Conservation (phyloP, 2,329 filamentous ascomycete species). For the Diplocarpon mali region DNA sequence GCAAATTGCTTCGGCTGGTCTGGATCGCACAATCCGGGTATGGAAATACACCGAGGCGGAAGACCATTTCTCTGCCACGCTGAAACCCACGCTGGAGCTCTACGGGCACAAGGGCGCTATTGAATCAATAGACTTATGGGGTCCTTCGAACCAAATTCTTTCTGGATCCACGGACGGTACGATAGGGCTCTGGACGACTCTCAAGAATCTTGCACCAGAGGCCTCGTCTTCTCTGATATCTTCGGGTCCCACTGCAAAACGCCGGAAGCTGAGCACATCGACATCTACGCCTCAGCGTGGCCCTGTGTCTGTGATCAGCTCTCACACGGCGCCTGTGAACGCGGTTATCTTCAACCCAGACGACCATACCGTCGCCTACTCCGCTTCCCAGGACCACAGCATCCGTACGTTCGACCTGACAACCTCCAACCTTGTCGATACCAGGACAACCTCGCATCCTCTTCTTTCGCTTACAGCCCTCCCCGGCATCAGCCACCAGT, state of each 20-base stretch:
- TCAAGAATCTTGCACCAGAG: slow-evolving; percentile 62
- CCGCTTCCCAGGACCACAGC: slow-evolving; percentile 81
- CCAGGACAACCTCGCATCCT: slow-evolving; percentile 72
- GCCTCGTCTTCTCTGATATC: slow-evolving; percentile 62
- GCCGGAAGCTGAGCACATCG: slow-evolving; percentile 54
- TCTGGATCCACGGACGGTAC: slow-evolving; percentile 76
- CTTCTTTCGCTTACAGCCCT: slow-evolving; percentile 71
- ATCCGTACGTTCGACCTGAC: slow-evolving; percentile 85
- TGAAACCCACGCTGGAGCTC: slow-evolving; percentile 69
- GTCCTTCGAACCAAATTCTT: slow-evolving; percentile 63
- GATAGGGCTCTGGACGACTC: slow-evolving; percentile 81
- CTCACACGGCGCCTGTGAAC: slow-evolving; percentile 62
- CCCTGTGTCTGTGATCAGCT: slow-evolving; percentile 60
- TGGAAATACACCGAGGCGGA: slow-evolving; percentile 75
- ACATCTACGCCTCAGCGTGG: slow-evolving; percentile 55
- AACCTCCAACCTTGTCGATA: slow-evolving; percentile 67
- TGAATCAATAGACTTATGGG: slow-evolving; percentile 64
- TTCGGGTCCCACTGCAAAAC: slow-evolving; percentile 58
- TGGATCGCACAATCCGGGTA: slow-evolving; percentile 76
- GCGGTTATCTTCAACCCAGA: slow-evolving; percentile 75
- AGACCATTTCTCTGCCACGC: slow-evolving; percentile 40
- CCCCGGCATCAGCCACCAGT: slow-evolving; percentile 39
- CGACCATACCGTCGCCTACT: slow-evolving; percentile 84
- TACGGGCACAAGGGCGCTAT: slow-evolving; percentile 71
- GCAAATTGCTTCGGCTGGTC: slow-evolving; percentile 70